Evolutionary conservation across 768 basidiomycete genomes (phyloP).

Genomic region (Rossbeevera mucosa): DNA sequence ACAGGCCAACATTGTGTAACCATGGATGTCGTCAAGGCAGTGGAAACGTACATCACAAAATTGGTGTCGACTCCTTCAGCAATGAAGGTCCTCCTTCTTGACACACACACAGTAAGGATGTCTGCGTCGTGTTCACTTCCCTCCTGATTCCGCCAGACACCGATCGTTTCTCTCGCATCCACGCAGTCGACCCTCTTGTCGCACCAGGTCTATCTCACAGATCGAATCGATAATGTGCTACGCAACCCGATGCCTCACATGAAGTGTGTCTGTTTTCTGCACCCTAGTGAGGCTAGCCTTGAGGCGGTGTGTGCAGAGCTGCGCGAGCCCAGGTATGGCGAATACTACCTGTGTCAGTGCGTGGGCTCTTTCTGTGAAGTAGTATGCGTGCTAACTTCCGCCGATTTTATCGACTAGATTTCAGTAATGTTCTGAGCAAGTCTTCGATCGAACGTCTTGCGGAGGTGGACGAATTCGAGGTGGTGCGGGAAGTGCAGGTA

Average conservation of each 20-base stretch:
- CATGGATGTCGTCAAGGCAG: conserved; percentile 96
- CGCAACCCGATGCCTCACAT: conserved; percentile 93
- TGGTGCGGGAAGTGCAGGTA: conserved; percentile 96
- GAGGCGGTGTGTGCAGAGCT: conserved; percentile 81
- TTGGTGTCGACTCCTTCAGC: conserved; percentile 78
- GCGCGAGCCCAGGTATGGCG: conserved; percentile 88
- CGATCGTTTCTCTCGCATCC: conserved; percentile 89
- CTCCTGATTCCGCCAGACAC: conserved; percentile 55
- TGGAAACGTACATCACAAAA: conserved; percentile 89
- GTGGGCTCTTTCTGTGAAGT: conserved; percentile 46
- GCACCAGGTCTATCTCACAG: conserved; percentile 96
- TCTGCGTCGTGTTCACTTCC: neutral
- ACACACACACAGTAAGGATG: conserved; percentile 79
- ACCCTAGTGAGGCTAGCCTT: conserved; percentile 77
- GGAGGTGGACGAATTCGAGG: conserved; percentile 92
- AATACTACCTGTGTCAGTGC: conserved; percentile 98
- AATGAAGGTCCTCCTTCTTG: conserved; percentile 95
- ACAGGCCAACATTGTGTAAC: neutral
- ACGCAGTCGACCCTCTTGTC: conserved; percentile 91
- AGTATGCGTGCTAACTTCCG: conserved; percentile 15
- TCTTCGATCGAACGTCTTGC: conserved; percentile 88
- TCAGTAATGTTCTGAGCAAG: conserved; percentile 92
- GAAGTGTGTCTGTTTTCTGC: conserved; percentile 94
- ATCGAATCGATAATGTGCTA: conserved; percentile 91
- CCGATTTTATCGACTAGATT: conserved; percentile 51